phyloP scores from a whole-genome alignment of 129 eudicot genomes.

The Scalesia atractyloides region DNA sequence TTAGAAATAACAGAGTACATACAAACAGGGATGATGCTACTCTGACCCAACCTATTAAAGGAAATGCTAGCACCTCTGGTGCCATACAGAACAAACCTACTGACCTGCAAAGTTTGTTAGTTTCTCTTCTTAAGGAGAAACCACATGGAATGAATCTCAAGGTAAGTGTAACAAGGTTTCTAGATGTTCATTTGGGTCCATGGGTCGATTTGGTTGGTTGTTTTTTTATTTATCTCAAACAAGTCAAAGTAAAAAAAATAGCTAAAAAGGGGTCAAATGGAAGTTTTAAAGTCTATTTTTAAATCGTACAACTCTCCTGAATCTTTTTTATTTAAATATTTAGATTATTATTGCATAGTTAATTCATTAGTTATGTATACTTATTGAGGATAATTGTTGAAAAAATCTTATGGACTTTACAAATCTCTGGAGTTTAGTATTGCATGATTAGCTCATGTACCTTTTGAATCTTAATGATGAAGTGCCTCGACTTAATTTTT shows the following conservation, averaged over 20 bases:
- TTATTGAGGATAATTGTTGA: background rate
- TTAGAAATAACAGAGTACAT: constrained; percentile 53
- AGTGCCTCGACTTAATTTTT: background rate
- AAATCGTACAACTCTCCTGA: background rate
- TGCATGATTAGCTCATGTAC: background rate
- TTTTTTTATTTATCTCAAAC: background rate
- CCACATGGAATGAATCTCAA: constrained; percentile 84
- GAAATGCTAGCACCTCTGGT: constrained; percentile 36
- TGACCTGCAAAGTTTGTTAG: constrained; percentile 58
- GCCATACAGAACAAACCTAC: constrained; percentile 44
- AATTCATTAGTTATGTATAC: background rate
- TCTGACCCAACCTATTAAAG: constrained; percentile 47
- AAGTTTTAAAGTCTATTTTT: constrained; percentile 6
- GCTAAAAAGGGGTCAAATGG: background rate
- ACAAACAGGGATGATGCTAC: constrained; percentile 41
- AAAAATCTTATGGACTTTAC: background rate
- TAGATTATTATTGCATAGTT: background rate
- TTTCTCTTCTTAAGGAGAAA: constrained; percentile 65
- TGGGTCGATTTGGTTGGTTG: background rate
- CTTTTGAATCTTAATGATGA: background rate
- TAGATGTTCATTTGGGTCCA: background rate
- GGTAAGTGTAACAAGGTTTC: constrained; percentile 44
- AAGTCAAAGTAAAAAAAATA: background rate
- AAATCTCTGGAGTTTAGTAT: background rate
- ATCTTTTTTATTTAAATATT: background rate